Percentiles rank a stretch among this genome's conserved stretches.
Evolutionary conservation across 805 yeast species (phyloP).

Genomic region (Spathaspora gorwiae): DNA sequence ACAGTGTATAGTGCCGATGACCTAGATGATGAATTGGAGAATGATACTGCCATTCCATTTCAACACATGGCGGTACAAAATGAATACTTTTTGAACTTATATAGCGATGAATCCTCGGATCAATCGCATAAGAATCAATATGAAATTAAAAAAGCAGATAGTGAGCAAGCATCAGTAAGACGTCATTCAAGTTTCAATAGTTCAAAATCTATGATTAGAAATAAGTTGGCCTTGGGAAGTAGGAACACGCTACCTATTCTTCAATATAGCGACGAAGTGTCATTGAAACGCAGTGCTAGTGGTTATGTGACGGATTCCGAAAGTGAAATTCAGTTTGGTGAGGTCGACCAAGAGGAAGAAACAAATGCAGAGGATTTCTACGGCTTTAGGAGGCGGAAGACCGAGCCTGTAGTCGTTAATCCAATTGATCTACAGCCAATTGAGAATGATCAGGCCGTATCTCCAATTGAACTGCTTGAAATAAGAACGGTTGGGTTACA

Average conservation of each 20-base stretch:
- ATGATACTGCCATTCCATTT: constrained; percentile 1
- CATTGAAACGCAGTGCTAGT: constrained; percentile 6
- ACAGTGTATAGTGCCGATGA: not conserved
- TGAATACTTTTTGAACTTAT: constrained; percentile 3
- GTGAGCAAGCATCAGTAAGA: not conserved
- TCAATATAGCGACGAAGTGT: not conserved
- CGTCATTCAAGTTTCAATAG: constrained; percentile 7
- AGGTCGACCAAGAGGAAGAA: not conserved
- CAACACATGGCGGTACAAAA: constrained; percentile 7
- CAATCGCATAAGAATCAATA: constrained; percentile 3
- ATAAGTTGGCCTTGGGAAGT: constrained; percentile 11
- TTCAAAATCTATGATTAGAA: constrained; percentile 12
- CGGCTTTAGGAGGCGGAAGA: constrained; percentile 1
- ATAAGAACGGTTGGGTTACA: too few species aligned
- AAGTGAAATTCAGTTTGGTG: constrained; percentile 3
- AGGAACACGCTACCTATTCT: not conserved
- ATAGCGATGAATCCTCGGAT: not conserved
- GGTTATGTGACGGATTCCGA: constrained; percentile 13
- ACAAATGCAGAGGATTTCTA: constrained; percentile 4
- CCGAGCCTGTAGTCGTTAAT: too few species aligned
- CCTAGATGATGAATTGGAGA: not conserved
- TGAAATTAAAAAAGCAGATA: not conserved
- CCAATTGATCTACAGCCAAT: too few species aligned
- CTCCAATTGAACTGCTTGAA: too few species aligned
- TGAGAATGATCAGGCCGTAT: too few species aligned